Percentiles rank a stretch among this genome's conserved stretches.
phyloP scores from a whole-genome alignment of 805 yeast genomes.

The Wickerhamiella kazuoi region DNA sequence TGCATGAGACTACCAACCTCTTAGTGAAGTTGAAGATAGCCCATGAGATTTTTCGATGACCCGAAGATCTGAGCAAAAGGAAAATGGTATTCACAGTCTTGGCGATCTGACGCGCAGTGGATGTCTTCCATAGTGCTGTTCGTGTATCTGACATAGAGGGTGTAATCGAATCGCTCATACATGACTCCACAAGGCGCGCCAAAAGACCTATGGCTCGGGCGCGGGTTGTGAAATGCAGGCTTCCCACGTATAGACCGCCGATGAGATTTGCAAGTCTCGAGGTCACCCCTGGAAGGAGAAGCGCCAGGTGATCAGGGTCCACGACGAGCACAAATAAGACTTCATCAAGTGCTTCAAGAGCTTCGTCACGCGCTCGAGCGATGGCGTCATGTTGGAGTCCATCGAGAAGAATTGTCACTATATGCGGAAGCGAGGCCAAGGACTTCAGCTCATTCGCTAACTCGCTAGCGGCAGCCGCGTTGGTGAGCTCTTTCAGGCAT shows the following conservation, averaged over 20 bases:
- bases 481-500: conserved; percentile 12
- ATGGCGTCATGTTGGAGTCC: conserved; percentile 11
- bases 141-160: not conserved
- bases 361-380: conserved; percentile 11
- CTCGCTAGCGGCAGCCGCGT: conserved; percentile 7
- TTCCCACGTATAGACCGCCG: conserved; percentile 2
- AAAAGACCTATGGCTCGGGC: conserved; percentile 5
- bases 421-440: conserved; percentile 14
- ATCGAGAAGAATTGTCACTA: conserved; percentile 12
- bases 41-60: not conserved
- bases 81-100: not conserved
- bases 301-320: conserved; percentile 7
- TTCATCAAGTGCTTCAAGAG: conserved; percentile 9
- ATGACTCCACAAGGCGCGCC: conserved; percentile 1
- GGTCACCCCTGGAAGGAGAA: conserved; percentile 9
- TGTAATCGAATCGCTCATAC: conserved; percentile 1
- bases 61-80: not conserved
- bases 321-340: conserved; percentile 5
- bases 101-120: not conserved
- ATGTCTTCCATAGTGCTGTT: not conserved
- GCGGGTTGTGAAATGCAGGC: conserved; percentile 8
- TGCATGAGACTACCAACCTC: not conserved
- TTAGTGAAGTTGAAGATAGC: conserved; percentile 2
- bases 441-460: conserved; percentile 6
- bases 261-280: conserved; percentile 11